Percentiles rank a stretch among this genome's conserved stretches.
Conservation (phyloP, 2,329 filamentous ascomycete genomes). For the Epichloe baconii region DNA sequence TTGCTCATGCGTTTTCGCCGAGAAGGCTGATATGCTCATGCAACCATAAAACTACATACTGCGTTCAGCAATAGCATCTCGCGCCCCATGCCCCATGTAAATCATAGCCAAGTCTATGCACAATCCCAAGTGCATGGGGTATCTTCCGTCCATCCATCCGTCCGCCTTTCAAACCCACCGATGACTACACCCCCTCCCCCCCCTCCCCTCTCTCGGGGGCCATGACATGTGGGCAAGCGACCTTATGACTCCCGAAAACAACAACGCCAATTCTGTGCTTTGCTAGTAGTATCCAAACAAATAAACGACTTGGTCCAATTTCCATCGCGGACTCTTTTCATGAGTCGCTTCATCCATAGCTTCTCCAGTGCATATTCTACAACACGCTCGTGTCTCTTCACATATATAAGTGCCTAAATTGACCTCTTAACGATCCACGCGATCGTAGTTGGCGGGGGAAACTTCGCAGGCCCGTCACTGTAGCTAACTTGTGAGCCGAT, state of each 20-base stretch:
- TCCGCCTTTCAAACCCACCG: neutral
- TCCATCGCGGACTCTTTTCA: neutral
- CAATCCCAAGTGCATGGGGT: neutral
- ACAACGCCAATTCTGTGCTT: neutral
- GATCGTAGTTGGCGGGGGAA: slow-evolving; percentile 47
- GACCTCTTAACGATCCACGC: slow-evolving; percentile 23
- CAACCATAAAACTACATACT: neutral
- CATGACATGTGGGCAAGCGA: neutral
- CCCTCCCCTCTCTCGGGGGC: no score
- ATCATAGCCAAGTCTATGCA: neutral
- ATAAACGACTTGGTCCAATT: neutral
- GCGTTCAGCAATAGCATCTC: neutral
- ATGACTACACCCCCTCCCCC: neutral
- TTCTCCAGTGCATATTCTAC: slow-evolving; percentile 4
- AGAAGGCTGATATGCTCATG: neutral
- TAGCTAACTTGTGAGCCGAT: slow-evolving; percentile 30
- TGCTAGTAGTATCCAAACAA: neutral
- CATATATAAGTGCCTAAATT: neutral
- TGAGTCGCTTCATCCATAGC: no score
- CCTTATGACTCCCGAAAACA: neutral
- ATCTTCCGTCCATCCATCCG: neutral
- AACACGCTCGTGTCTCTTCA: slow-evolving; percentile 7
- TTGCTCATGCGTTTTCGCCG: no score
- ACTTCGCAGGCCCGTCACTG: slow-evolving; percentile 36
- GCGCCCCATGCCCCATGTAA: neutral